A percentile compares a stretch with the other conserved stretches of the same genome.
Conservation (phyloP, 2,329 filamentous ascomycete species). For the Metarhizium guizhouense region DNA sequence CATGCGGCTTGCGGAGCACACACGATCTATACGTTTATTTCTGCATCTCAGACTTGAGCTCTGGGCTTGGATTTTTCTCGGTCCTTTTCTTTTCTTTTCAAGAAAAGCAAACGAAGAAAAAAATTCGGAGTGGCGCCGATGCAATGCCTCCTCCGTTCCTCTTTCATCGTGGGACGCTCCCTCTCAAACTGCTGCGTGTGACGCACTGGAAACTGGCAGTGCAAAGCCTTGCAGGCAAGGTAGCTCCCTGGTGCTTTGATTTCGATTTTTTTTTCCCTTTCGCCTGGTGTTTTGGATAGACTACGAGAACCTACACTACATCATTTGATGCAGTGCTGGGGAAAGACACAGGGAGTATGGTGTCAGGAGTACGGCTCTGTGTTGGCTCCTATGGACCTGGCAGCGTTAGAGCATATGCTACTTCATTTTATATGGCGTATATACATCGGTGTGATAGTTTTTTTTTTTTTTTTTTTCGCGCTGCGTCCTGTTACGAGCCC, state of each 20-base stretch:
- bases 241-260: slow-evolving; percentile 5
- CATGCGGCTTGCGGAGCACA: neutral
- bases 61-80: neutral
- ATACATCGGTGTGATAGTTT: neutral
- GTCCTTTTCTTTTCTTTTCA: neutral
- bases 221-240: slow-evolving; percentile 5
- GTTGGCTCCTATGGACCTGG: neutral
- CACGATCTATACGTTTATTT: neutral
- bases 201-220: neutral
- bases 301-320: neutral
- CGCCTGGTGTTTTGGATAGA: neutral
- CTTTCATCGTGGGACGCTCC: neutral
- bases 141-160: neutral
- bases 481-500: neutral
- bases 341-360: neutral
- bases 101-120: neutral
- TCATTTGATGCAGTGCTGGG: neutral
- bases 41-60: neutral
- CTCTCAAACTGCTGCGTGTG: neutral
- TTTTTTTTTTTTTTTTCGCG: neutral
- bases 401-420: neutral
- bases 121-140: neutral
- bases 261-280: slow-evolving; percentile 6
- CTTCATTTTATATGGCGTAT: neutral
- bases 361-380: neutral